These are phyloP conservation scores for Globisporangium ultimum DNA, from an alignment of 352 stramenopile genomes.

Conservation along the genomic window DNA sequence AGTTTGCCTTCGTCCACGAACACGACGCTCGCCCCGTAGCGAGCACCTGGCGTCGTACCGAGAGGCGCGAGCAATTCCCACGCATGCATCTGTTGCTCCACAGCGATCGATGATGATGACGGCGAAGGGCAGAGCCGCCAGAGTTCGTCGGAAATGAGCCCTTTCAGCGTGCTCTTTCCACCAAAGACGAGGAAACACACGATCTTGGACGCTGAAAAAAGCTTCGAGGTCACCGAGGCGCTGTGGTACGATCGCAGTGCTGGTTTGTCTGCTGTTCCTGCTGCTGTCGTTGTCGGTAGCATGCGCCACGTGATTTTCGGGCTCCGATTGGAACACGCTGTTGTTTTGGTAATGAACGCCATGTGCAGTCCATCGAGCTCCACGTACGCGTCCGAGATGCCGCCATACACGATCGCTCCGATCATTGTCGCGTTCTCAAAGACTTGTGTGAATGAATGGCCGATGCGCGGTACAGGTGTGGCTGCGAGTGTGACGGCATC, in stretches of 20 bases:
- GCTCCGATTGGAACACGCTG: constrained; percentile 16
- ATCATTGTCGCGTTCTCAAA: constrained; percentile 45
- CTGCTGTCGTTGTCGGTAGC: constrained; percentile 13
- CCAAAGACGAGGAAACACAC: constrained; percentile 57
- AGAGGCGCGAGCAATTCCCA: constrained; percentile 56
- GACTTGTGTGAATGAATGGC: constrained; percentile 53
- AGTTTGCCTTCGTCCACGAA: constrained; percentile 65
- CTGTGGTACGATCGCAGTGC: constrained; percentile 45
- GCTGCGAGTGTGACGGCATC: constrained; percentile 26
- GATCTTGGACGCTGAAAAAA: constrained; percentile 24
- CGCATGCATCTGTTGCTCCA: constrained; percentile 43
- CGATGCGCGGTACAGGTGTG: constrained; percentile 39
- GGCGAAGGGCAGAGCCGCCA: constrained; percentile 48
- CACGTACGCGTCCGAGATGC: constrained; percentile 38
- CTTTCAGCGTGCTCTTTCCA: constrained; percentile 39
- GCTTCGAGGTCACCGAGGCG: constrained; percentile 31
- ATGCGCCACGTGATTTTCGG: constrained; percentile 39
- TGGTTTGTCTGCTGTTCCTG: constrained; percentile 15
- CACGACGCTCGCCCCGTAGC: constrained; percentile 48
- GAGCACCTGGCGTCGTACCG: constrained; percentile 45
- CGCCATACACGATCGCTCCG: constrained; percentile 44
- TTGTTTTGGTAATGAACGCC: constrained; percentile 34
- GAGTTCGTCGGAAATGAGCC: constrained; percentile 66
- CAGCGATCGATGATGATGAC: not conserved
- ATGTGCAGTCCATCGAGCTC: constrained; percentile 43